A percentile compares a stretch with the other conserved stretches of the same genome.
Conservation (phyloP, 768 basidiomycete species). For the Lactarius quietus region DNA sequence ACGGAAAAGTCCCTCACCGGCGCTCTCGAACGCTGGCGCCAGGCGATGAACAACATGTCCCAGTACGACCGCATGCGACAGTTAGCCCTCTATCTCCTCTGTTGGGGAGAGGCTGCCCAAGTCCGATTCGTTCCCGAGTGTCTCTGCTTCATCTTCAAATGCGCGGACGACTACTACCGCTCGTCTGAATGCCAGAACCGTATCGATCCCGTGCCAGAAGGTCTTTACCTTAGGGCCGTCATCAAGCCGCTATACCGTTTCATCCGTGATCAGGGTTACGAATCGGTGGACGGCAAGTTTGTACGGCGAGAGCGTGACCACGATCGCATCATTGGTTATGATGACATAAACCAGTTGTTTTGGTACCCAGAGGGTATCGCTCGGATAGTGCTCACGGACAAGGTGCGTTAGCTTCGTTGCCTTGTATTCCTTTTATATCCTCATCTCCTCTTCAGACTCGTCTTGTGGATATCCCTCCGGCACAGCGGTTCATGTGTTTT, state of each 20-base stretch:
- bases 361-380: conserved; percentile 99
- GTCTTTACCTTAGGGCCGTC: conserved; percentile 87
- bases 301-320: conserved; percentile 92
- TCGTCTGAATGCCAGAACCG: conserved; percentile 96
- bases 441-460: conserved; percentile 54
- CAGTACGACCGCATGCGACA: conserved; percentile 97
- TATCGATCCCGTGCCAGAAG: conserved; percentile 89
- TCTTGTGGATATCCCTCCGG: conserved; percentile 85
- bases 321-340: conserved; percentile 93
- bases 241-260: conserved; percentile 94
- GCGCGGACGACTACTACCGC: conserved; percentile 99
- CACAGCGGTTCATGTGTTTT: conserved; percentile 95
- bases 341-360: conserved; percentile 98
- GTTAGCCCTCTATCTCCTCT: conserved; percentile 90
- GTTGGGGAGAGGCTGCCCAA: conserved; percentile 98
- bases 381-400: conserved; percentile 82
- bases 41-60: conserved; percentile 98
- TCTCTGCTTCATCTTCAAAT: conserved; percentile 99
- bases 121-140: conserved; percentile 96
- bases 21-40: conserved; percentile 90
- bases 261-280: conserved; percentile 96
- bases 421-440: background rate
- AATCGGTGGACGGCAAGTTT: conserved; percentile 93
- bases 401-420: conserved; percentile 44
- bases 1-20: conserved; percentile 67